Evolutionary conservation across 805 yeast genomes (phyloP), one percentile per base, ranked within the genome.

Genomic region (Schizosaccharomyces lindneri): DNA sequence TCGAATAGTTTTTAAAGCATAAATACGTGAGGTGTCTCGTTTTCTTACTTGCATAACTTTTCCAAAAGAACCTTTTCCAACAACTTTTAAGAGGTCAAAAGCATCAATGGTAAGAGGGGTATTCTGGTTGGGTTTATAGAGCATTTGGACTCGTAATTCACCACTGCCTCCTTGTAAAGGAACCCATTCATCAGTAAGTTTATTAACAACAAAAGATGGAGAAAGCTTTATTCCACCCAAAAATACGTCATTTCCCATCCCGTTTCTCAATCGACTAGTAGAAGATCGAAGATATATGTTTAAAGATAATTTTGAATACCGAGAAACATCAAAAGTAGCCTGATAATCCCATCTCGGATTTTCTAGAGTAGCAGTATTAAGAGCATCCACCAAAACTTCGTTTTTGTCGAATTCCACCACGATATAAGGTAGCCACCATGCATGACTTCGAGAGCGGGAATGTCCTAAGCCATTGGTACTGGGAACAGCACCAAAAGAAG

Each of bases 11-110:
- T 93, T 93, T 69, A 93, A 75, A 1, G 98, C 98, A 71, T 93
- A 93, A 29, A 93, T 83, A 70, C 90, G 94, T 65, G 84, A 84
- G 2, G 98, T 93, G 72, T 93, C 98, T 67, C 86, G 87, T 73
- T 93, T 93, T 65, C 88, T 82, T 55, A 93, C 98, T 73, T 93
- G 98, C 97, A 93, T 93, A 62, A 93, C 98, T 73, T 93, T 93
- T 61, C 98, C 98, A 71, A 93, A 93, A 9, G 97, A 88, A 6
- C 98, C 98, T 71, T 93, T 93, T 46, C 98, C 98, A 62, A 93
- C 87, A 27, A 93, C 98, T 72, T 93, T 93, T 66, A 93, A 77
- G 61, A 93, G 74, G 67, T 88, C 95, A 73, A 93, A 90, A 69
- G 90, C 96, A 63, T 88, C 95, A 66, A 93, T 87, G 0, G 87